Base-by-base conservation (phyloP, 345 rosid species). In the Draba incana region DNA sequence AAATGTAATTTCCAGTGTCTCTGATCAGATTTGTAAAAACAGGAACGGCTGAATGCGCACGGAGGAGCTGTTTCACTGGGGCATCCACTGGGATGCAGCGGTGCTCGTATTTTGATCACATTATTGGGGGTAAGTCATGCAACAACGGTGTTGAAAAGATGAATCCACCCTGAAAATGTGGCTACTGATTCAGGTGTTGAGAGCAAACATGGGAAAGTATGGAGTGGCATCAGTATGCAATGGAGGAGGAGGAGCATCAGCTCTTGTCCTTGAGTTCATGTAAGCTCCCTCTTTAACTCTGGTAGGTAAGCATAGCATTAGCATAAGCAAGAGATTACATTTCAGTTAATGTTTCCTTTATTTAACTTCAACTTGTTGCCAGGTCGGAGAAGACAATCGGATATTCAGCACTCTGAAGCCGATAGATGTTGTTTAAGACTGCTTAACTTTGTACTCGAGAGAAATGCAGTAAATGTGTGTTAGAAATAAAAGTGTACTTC, bases 191-290 rank as follows among this genome's bases (percentile, higher is more conserved):
- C 61, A 93, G 97, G 98, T 87, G 47, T 70, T 94, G 84, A 87
- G 84, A 76, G 87, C 83, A 46, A 94, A 81, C 78, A 89, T 77
- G 14, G 97, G 88, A 44, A 88, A 78, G 76, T 84, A 83, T 10
- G 97, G 96, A 41, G 95, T 87, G 68, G 95, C 80, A 28, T 91
- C 86, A 33, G 65, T 94, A 65, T 94, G 99, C 90, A 94, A 94
- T 42, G 97, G 99, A n/a, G 97, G 95, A 38, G 99, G 99, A 13
- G 95, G 93, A 43, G 99, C 96, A 74, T 94, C 97, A 14, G 88
- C 97, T 4, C 78, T 94, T 53, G 97, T 89, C 60, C 70, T 91
- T 38, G 95, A 94, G 84, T 81, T 83, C 82, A 78, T 91, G 84
- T 91, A 87, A 86, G 87, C 66, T 74, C 57, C 77, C 39, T 65